A percentile compares a stretch with the other conserved stretches of the same genome.
Conservation (phyloP, 805 yeast genomes). For the Lachancea quebecensis region DNA sequence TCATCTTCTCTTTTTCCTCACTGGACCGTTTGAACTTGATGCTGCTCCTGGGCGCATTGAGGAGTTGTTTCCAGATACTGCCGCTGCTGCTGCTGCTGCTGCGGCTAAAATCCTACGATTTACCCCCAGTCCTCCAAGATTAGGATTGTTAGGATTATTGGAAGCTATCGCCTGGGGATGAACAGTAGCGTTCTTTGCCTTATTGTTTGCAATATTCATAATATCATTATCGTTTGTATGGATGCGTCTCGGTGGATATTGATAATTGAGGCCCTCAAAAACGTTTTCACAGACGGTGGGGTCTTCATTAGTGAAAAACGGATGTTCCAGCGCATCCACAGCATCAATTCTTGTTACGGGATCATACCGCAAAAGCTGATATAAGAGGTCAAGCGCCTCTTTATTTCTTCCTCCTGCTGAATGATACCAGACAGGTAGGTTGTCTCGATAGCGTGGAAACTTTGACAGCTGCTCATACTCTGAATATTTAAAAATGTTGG, state of each 20-base stretch:
- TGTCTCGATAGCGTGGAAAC: slow-evolving; percentile 49
- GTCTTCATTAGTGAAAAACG: slow-evolving; percentile 58
- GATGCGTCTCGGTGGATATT: slow-evolving; percentile 81
- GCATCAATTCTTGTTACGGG: slow-evolving; percentile 79
- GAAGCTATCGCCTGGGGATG: slow-evolving; percentile 18
- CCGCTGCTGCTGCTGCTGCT: slow-evolving; percentile 35
- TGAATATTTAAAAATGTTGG: slow-evolving; percentile 70
- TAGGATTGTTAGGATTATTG: slow-evolving; percentile 15
- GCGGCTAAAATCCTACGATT: slow-evolving; percentile 33
- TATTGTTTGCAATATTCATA: slow-evolving; percentile 26
- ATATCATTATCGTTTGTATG: slow-evolving; percentile 85
- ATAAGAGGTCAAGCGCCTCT: slow-evolving; percentile 58
- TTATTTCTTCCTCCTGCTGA: slow-evolving; percentile 70
- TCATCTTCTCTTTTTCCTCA: slow-evolving; percentile 26
- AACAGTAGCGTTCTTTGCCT: slow-evolving; percentile 14
- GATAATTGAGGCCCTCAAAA: slow-evolving; percentile 64
- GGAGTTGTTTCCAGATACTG: slow-evolving; percentile 26
- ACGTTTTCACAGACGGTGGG: slow-evolving; percentile 69
- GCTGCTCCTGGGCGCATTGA: slow-evolving; percentile 10
- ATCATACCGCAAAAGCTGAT: slow-evolving; percentile 68
- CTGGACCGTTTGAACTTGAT: slow-evolving; percentile 17
- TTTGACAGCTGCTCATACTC: slow-evolving; percentile 63
- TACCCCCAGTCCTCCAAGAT: slow-evolving; percentile 31
- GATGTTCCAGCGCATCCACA: slow-evolving; percentile 63
- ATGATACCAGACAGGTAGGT: slow-evolving; percentile 79